phyloP scores from a whole-genome alignment of 176 grass and related monocot genomes.

The Alopecurus myosuroides region DNA sequence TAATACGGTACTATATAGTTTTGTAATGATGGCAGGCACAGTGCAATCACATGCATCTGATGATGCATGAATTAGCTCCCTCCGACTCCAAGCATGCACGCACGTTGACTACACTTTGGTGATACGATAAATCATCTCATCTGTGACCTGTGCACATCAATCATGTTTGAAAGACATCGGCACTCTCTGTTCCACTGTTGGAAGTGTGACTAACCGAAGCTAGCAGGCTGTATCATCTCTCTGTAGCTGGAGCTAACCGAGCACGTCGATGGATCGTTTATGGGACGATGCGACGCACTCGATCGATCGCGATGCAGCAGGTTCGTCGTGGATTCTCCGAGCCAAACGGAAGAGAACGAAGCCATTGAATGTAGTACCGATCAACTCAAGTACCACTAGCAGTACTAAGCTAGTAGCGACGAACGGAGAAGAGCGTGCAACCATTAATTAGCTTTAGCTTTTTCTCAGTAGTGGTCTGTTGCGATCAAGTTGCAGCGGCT shows the following conservation, averaged over 20 bases:
- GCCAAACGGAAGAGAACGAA: slow-evolving; percentile 7
- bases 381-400: neutral
- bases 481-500: neutral
- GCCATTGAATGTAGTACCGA: neutral
- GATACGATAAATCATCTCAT: neutral
- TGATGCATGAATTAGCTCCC: slow-evolving; percentile 10
- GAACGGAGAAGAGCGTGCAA: neutral
- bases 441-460: neutral
- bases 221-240: too few species aligned
- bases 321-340: neutral
- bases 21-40: slow-evolving; percentile 6
- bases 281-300: neutral
- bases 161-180: neutral
- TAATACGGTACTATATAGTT: neutral
- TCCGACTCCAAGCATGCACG: neutral
- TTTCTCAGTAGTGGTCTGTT: neutral
- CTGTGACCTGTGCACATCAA: neutral
- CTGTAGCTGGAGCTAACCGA: neutral
- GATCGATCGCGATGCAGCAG: neutral
- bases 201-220: slow-evolving; percentile 1
- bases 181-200: neutral
- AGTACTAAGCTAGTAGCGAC: neutral
- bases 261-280: neutral
- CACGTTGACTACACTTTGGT: neutral
- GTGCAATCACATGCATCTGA: slow-evolving; percentile 34